Conservation (phyloP, 768 basidiomycete species). For the Dendrothele bispora region DNA sequence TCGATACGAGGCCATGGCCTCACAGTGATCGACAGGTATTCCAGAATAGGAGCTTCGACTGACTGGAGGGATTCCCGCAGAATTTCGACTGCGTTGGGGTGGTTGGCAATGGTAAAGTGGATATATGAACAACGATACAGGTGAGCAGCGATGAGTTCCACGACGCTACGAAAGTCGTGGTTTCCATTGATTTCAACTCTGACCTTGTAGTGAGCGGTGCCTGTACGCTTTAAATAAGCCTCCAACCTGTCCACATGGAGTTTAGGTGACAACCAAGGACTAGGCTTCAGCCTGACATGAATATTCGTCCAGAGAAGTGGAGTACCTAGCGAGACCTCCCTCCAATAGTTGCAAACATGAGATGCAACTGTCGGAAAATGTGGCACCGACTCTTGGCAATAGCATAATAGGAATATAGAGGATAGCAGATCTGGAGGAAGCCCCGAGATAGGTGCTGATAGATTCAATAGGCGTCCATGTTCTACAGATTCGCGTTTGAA, state of each 20-base stretch:
- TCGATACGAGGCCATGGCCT: conserved; percentile 21
- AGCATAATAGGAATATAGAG: conserved; percentile 35
- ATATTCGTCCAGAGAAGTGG: conserved; percentile 47
- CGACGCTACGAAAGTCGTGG: conserved; percentile 23
- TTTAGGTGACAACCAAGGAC: conserved; percentile 26
- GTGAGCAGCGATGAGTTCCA: conserved; percentile 31
- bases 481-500: conserved; percentile 29
- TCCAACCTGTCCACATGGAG: conserved; percentile 14
- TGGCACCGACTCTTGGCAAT: conserved; percentile 24
- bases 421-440: conserved; percentile 43
- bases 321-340: conserved; percentile 35
- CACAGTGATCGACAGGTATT: conserved; percentile 39
- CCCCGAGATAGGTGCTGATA: conserved; percentile 28
- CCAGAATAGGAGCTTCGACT: conserved; percentile 31
- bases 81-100: conserved; percentile 20
- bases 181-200: conserved; percentile 27
- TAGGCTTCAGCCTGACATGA: conserved; percentile 26
- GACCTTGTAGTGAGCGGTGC: conserved; percentile 35
- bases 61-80: conserved; percentile 26
- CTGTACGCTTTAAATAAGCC: conserved; percentile 38
- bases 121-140: conserved; percentile 40
- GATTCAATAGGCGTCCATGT: conserved; percentile 35
- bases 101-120: conserved; percentile 26
- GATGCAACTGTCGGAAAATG: conserved; percentile 40
- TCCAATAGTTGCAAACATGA: conserved; percentile 47